Conservation (phyloP, 441 rosid genomes). For the Gossypium schwendimanii region DNA sequence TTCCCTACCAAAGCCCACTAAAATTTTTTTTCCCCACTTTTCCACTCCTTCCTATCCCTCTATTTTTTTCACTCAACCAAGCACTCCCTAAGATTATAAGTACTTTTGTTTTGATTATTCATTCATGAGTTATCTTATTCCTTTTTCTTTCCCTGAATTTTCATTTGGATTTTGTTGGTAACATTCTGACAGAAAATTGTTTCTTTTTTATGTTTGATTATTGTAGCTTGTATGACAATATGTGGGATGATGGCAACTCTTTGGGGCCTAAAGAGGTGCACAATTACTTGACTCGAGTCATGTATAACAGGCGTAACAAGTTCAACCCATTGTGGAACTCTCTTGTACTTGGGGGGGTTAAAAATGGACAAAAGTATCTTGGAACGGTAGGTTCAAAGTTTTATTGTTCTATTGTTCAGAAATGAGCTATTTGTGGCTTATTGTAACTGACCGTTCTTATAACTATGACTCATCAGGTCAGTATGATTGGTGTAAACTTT, state of each 20-base stretch:
- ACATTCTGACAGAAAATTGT: not conserved
- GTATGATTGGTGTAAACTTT: conserved; percentile 85
- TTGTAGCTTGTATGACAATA: conserved; percentile 82
- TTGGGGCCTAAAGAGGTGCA: conserved; percentile 98
- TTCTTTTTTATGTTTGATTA: conserved; percentile 13
- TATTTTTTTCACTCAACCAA: too few species aligned
- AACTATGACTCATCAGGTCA: conserved; percentile 42
- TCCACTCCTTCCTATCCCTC: too few species aligned
- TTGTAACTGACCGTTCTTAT: not conserved
- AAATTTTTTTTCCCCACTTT: too few species aligned
- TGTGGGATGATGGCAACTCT: conserved; percentile 99
- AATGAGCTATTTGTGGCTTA: not conserved
- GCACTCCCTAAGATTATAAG: not conserved
- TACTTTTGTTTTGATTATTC: not conserved
- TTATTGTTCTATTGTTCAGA: not conserved
- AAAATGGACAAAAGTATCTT: conserved; percentile 87
- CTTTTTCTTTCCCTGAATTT: not conserved
- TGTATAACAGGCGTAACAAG: conserved; percentile 96
- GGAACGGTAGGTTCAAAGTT: conserved; percentile 56
- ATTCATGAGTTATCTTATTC: not conserved
- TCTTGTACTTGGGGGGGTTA: conserved; percentile 91
- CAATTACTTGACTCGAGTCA: conserved; percentile 84
- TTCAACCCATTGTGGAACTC: conserved; percentile 96
- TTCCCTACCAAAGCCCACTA: too few species aligned
- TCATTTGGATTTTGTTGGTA: not conserved